These are phyloP conservation scores for Ustilago sp. DNA, from an alignment of 1,284 basidiomycete genomes.

Conservation along the genomic window DNA sequence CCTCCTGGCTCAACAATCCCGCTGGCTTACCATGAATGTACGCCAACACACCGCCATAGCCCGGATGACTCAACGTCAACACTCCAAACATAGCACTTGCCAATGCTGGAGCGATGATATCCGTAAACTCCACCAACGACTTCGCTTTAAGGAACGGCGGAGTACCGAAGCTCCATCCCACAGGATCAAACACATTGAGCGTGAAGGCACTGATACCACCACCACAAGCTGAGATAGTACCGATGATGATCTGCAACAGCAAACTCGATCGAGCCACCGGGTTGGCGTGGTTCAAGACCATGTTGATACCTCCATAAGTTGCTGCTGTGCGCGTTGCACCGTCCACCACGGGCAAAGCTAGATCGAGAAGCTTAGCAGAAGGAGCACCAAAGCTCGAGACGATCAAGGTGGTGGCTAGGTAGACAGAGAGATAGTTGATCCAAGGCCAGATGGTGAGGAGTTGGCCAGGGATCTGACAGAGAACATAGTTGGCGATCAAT, in stretches of 20 bases:
- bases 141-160: constrained; percentile 54
- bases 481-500: constrained; percentile 53
- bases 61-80: constrained; percentile 43
- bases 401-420: constrained; percentile 14
- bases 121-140: constrained; percentile 46
- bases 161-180: constrained; percentile 54
- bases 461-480: constrained; percentile 52
- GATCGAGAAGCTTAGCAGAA: constrained; percentile 44
- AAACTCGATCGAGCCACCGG: constrained; percentile 30
- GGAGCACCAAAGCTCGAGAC: constrained; percentile 30
- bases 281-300: constrained; percentile 47
- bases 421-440: constrained; percentile 59
- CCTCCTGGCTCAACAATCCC: constrained; percentile 35
- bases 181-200: constrained; percentile 55
- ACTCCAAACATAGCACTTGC: constrained; percentile 47
- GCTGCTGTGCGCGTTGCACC: constrained; percentile 56
- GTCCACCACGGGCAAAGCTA: constrained; percentile 52
- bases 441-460: constrained; percentile 53
- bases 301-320: constrained; percentile 45
- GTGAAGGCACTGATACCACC: constrained; percentile 60
- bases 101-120: constrained; percentile 52
- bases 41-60: constrained; percentile 23
- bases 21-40: constrained; percentile 11
- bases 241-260: constrained; percentile 52
- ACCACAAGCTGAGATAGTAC: constrained; percentile 57